Conservation (phyloP, 2,329 filamentous ascomycete species). For the Alternaria novae-zelandiae region DNA sequence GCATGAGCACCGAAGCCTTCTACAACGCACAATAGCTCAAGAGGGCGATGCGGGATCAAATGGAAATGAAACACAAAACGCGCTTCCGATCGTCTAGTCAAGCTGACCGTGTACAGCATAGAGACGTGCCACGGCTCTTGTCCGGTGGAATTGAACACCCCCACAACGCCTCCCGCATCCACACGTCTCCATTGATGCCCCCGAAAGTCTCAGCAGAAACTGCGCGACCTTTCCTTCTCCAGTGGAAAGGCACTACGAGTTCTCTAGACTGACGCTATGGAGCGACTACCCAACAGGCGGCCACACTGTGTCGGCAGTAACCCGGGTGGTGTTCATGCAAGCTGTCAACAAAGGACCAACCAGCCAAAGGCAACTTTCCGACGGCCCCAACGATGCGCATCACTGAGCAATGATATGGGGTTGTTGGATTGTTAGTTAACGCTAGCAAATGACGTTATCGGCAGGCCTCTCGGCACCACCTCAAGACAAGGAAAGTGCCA, state of each 20-base stretch:
- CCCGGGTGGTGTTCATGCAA: slow-evolving; percentile 6
- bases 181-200: neutral
- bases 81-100: neutral
- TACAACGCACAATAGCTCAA: neutral
- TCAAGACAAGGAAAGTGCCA: slow-evolving; percentile 13
- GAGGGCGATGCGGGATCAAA: neutral
- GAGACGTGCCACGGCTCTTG: neutral
- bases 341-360: slow-evolving; percentile 11
- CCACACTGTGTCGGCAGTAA: slow-evolving; percentile 11
- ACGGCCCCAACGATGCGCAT: slow-evolving; percentile 7
- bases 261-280: neutral
- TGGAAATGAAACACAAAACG: neutral
- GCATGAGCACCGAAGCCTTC: neutral
- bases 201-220: neutral
- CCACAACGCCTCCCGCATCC: neutral
- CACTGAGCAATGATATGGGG: slow-evolving; percentile 25
- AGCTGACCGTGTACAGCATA: neutral
- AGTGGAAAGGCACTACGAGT: neutral
- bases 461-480: slow-evolving; percentile 16
- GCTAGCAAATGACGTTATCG: slow-evolving; percentile 29
- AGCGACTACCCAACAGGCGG: neutral
- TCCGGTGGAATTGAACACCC: neutral
- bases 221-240: neutral
- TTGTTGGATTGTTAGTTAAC: slow-evolving; percentile 11
- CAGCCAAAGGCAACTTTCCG: slow-evolving; percentile 1